Evolutionary conservation across 345 rosid genomes (phyloP), one percentile per base, ranked within the genome.

Genomic region (Linum usitatissimum): DNA sequence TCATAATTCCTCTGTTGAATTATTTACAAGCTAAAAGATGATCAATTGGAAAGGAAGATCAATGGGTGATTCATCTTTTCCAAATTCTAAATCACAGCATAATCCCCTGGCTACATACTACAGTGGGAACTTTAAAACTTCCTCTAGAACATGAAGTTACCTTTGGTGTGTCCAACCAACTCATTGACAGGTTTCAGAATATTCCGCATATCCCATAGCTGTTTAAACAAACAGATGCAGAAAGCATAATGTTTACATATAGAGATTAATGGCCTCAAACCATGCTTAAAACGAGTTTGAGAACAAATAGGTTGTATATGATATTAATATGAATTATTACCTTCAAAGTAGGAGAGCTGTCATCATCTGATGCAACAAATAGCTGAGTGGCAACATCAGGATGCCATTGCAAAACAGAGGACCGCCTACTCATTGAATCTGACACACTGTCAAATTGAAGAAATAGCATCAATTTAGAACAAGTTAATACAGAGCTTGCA

Each of bases 151-250:
- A 45, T 45, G 51, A 2, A 45, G 51, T 45, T 86, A 90, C 97
- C 99, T 83, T 75, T 90, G 34, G 92, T 76, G 82, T 90, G 99
- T 20, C 99, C 99, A 59, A 73, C 83, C 75, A 88, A 85, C 79
- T 94, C 96, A 69, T 76, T 84, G 63, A 90, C 87, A 39, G 99
- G 99, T 49, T 89, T 78, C 87, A 94, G 71, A 64, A 75, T 77
- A 78, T 94, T 90, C 66, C 99, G 79, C 97, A 94, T 88, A 70
- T 94, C 99, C 99, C 99, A 90, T 70, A 94, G 96, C 99, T 90
- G 90, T 53, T 55, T 49, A 51, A 34, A 34, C 68, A 60, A 76
- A 68, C 19, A 80, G 39, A 13, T 45, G 23, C 57, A 23, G 34
- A n/a, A 53, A 38, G 60, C 31, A 42, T 23, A 59, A 31, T 39